Conservation (phyloP, 306 rosid species). For the Quercus aquifolioides region DNA sequence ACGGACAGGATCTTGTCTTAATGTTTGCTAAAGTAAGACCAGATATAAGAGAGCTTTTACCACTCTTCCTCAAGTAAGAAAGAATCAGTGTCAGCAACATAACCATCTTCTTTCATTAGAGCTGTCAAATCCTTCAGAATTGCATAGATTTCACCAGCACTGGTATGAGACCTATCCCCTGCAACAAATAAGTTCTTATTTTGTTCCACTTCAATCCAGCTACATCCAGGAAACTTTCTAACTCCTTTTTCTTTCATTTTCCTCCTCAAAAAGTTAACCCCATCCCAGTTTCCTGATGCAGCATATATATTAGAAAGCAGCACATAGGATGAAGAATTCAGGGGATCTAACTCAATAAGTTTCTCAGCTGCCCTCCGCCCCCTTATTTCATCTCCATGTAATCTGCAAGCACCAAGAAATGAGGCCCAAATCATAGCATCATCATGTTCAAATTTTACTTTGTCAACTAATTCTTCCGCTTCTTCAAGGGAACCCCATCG, state of each 20-base stretch:
- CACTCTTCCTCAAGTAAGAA: slow-evolving; percentile 16
- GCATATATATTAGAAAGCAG: slow-evolving; percentile 67
- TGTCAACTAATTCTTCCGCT: slow-evolving; percentile 58
- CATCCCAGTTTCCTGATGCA: slow-evolving; percentile 70
- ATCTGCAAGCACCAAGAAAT: slow-evolving; percentile 69
- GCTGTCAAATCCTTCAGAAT: slow-evolving; percentile 43
- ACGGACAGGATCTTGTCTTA: background rate
- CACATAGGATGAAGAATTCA: slow-evolving; percentile 63
- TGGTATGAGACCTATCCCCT: slow-evolving; percentile 48
- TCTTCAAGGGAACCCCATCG: slow-evolving; percentile 79
- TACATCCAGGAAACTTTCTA: slow-evolving; percentile 64
- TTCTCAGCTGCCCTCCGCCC: slow-evolving; percentile 63
- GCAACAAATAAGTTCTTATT: slow-evolving; percentile 49
- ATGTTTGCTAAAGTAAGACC: background rate
- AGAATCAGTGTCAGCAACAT: slow-evolving; percentile 11
- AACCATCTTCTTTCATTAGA: slow-evolving; percentile 42
- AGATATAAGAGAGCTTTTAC: background rate
- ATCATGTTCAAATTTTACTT: slow-evolving; percentile 38
- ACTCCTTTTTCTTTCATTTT: slow-evolving; percentile 63
- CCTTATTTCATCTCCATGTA: slow-evolving; percentile 79
- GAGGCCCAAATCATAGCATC: slow-evolving; percentile 74
- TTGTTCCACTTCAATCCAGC: slow-evolving; percentile 71
- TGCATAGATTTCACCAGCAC: slow-evolving; percentile 40
- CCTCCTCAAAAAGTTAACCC: slow-evolving; percentile 55
- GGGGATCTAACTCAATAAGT: slow-evolving; percentile 58